Evolutionary conservation across 441 rosid genomes (phyloP), one percentile per base, ranked within the genome.

Genomic region (Erodium moschatum): DNA sequence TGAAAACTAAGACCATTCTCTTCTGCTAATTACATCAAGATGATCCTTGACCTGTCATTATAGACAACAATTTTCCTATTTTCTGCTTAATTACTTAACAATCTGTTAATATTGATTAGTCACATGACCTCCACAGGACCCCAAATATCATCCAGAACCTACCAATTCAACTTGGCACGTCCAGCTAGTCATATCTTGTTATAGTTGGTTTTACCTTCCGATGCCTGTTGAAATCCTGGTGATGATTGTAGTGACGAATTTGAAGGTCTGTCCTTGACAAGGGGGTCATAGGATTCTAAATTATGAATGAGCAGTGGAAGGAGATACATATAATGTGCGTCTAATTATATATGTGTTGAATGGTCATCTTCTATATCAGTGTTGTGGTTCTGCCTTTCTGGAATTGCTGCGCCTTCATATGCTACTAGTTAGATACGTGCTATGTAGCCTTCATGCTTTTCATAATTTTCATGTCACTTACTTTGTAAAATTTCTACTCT

Each of bases 361-460:
- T 11, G 52, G 2, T 46, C 4, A 46, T 46, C 52, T 46, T 46
- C 52, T 46, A 11, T 46, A 46, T 15, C n/a, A 0, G 52, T 46
- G 52, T 46, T 46, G 52, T 46, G 52, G n/a, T 46, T 46, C 52
- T 46, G 52, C 52, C n/a, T 38, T 11, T 46, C 52, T 46, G 52
- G 52, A 46, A 46, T 13, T 46, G 15, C n/a, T 5, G 12, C 12
- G n/a, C 5, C 52, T 11, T 46, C 52, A 11, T 46, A 46, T 11
- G n/a, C 52, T 11, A n/a, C n/a, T n/a, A n/a, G n/a, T n/a, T n/a
- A n/a, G n/a, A n/a, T n/a, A n/a, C n/a, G n/a, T n/a, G n/a, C n/a
- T n/a, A n/a, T n/a, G n/a, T n/a, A n/a, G n/a, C 15, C 12, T 46
- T 11, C 15, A 46, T 13, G 15, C 52, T 15, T 46, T 42, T 46